A percentile compares a stretch with the other conserved stretches of the same genome.
phyloP scores from a whole-genome alignment of 164 flowering plant genomes.

The Kingdonia uniflora region DNA sequence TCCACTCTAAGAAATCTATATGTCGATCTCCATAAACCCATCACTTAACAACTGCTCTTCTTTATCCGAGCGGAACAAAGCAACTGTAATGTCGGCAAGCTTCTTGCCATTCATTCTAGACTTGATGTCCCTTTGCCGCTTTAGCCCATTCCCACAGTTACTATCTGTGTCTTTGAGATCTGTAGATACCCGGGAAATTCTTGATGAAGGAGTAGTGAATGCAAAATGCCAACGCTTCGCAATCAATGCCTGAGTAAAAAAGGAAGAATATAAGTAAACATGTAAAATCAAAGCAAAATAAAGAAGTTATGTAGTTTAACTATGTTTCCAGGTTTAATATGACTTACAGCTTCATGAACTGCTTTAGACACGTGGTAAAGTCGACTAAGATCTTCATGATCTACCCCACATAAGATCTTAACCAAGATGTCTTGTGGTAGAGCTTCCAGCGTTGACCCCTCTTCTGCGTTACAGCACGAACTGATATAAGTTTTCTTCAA shows the following conservation, averaged over 20 bases:
- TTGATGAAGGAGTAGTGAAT: slow-evolving; percentile 16
- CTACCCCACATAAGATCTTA: slow-evolving; percentile 15
- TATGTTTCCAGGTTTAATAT: not conserved
- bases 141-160: slow-evolving; percentile 12
- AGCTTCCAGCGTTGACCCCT: slow-evolving; percentile 9
- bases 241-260: slow-evolving; percentile 13
- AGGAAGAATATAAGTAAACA: not conserved
- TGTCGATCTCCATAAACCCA: slow-evolving; percentile 3
- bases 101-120: slow-evolving; percentile 10
- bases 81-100: slow-evolving; percentile 17
- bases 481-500: too few species aligned
- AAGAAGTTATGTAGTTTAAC: too few species aligned
- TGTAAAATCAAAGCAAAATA: not conserved
- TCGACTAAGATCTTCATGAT: slow-evolving; percentile 18
- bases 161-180: not conserved
- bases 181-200: not conserved
- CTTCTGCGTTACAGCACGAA: not conserved
- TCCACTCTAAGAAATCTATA: not conserved
- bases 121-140: slow-evolving; percentile 1
- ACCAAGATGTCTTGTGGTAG: slow-evolving; percentile 16
- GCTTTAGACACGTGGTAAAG: slow-evolving; percentile 15
- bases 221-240: slow-evolving; percentile 20
- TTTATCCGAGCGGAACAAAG: slow-evolving; percentile 13
- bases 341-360: slow-evolving; percentile 19
- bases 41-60: slow-evolving; percentile 4